Base-by-base conservation (phyloP, 768 basidiomycete genomes). In the Agaricus sinodeliciosus region DNA sequence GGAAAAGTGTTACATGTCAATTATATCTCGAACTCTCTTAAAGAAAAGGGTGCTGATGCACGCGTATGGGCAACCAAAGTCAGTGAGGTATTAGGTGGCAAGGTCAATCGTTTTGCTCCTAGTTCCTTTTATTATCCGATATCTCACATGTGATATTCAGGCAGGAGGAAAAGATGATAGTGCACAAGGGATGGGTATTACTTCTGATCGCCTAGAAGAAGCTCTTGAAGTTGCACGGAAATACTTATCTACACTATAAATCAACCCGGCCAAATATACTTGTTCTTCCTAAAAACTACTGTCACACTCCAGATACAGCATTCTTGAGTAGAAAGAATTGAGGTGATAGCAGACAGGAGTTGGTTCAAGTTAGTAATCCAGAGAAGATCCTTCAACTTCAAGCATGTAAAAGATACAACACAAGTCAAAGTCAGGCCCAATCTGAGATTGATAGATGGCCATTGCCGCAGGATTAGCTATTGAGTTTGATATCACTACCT, bases 151-250 rank as follows among this genome's bases (percentile, higher is more conserved):
- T 27, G 25, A 25, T 31, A 13, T 49, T 4, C 43, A 94, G 91
- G 92, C 92, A 48, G 96, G 96, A 50, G 96, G 96, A 12, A 97
- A 94, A 69, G 91, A 91, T 55, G 96, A 98, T 35, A 78, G 81
- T 51, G 87, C 88, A 1, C 92, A 94, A 63, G 96, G 96, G 22
- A 83, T 95, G 12, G 96, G 96, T 27, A 69, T 73, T 3, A 76
- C 90, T 56, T 66, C 77, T 0, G 68, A 67, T 22, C 84, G 79
- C 67, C 69, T 92, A 2, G 69, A 76, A 13, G 89, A 87, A 55
- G 94, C 90, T 1, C 59, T 92, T 16, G 63, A 60, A 51, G 72
- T 74, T 19, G 91, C 89, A 3, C 69, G 70, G 56, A 63, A 70
- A 46, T 75, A 74, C 58, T n/a, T 54, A 19, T 19, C 45, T 9